Conservation (phyloP, 768 basidiomycete species). For the Boletales sp. region DNA sequence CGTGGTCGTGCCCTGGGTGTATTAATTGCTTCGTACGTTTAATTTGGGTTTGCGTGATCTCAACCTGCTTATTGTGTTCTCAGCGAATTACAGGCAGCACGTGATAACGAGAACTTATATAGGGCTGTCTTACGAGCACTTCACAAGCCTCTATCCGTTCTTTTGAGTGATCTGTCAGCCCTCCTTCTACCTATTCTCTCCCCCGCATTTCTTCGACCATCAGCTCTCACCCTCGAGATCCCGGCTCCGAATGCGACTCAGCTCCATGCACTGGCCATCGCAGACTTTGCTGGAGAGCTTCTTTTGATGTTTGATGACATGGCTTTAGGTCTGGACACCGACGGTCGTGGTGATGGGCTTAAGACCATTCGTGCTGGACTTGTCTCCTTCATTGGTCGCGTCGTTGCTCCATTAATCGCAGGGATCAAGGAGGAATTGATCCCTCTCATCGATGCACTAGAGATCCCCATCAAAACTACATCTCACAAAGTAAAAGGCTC, state of each 20-base stretch:
- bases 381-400: constrained; percentile 61
- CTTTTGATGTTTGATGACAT: constrained; percentile 68
- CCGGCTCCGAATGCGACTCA: constrained; percentile 64
- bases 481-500: constrained; percentile 15
- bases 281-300: constrained; percentile 70
- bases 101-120: constrained; percentile 60
- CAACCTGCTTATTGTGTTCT: constrained; percentile 9
- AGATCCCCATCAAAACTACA: constrained; percentile 36
- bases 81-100: constrained; percentile 68
- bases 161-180: constrained; percentile 66
- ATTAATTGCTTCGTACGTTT: constrained; percentile 66
- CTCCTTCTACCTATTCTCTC: constrained; percentile 65
- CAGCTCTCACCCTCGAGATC: constrained; percentile 46
- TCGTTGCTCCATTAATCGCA: constrained; percentile 59
- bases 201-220: constrained; percentile 51
- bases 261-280: constrained; percentile 64
- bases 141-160: constrained; percentile 72
- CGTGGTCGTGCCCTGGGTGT: constrained; percentile 65
- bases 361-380: constrained; percentile 69
- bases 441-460: constrained; percentile 61
- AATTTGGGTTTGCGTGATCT: constrained; percentile 6
- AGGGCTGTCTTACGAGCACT: constrained; percentile 70
- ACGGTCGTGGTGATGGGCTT: constrained; percentile 64
- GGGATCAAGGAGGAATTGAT: constrained; percentile 60
- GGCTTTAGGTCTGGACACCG: constrained; percentile 56